Evolutionary conservation across 257 asterid species (phyloP), one percentile per base, ranked within the genome.

Genomic region (Schizonepeta tenuifolia): DNA sequence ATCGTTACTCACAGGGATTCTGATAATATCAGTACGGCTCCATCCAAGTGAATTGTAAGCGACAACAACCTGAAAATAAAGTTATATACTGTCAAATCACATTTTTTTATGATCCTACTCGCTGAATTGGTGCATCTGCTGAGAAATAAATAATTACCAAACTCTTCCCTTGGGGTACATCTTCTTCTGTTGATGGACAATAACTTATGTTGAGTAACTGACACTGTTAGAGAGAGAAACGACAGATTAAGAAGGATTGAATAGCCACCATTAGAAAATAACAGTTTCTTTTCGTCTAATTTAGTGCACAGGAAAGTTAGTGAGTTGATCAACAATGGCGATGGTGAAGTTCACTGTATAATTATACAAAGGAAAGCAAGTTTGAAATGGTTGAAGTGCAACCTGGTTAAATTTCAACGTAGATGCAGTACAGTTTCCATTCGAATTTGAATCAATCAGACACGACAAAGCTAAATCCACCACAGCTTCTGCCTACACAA

Each of bases 41-140:
- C 96, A 90, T 67, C 96, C 98, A n/a, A 92, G 89, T 55, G 98
- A 78, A 83, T 92, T 92, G 81, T 92, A 92, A 38, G 85, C 91
- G 72, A 88, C 86, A 70, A 88, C 80, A 56, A 88, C 95, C 97
- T 92, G 86, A 64, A 79, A 74, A 67, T 51, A 56, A 72, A 51
- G 67, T 56, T 26, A 51, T 14, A 53, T 6, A 33, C 4, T 22
- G 43, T 41, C 12, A 54, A 47, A 59, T 43, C 31, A 15, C 4
- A 44, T 28, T 15, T 72, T 58, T 73, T 2, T 57, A 14, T 59
- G 70, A 53, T 2, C 38, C 55, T 53, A 53, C 13, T 33, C 14
- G 18, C 44, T 22, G 26, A 75, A 63, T 22, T 65, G 51, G 67
- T 26, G 70, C 17, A 62, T 51, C 53, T 67, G 40, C 59, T 62